phyloP scores from a whole-genome alignment of 2,329 filamentous ascomycete genomes.

The Calonectria hawksworthii region DNA sequence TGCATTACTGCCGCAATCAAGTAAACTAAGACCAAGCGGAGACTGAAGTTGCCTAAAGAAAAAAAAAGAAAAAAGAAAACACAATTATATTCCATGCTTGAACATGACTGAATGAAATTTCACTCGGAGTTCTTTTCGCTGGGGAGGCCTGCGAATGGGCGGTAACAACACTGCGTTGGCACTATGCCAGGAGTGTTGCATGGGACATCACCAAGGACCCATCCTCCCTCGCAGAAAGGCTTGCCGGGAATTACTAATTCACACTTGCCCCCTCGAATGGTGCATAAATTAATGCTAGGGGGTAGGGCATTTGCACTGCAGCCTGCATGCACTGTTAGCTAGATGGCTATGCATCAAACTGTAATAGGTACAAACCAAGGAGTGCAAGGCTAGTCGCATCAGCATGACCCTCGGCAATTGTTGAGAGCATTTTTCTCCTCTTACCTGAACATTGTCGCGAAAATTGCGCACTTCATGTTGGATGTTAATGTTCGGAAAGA shows the following conservation, averaged over 20 bases:
- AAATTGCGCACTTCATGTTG: not conserved
- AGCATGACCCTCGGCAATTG: not conserved
- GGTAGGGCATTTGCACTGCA: not conserved
- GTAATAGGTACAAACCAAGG: not conserved
- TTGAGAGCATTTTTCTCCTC: not conserved
- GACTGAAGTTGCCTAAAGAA: too few relatives aligned
- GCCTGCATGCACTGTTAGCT: not conserved
- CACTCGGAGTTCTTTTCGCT: not conserved
- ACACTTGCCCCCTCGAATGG: not conserved
- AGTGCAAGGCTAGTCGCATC: not conserved
- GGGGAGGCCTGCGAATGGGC: not conserved
- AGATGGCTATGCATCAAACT: not conserved
- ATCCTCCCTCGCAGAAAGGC: not conserved
- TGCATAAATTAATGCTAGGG: not conserved
- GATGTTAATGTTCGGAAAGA: not conserved
- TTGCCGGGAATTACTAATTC: not conserved
- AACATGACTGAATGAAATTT: not conserved
- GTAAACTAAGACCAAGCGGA: not conserved
- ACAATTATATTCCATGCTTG: not conserved
- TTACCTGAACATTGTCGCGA: not conserved
- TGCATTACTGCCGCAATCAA: not conserved
- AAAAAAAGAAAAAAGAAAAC: too few relatives aligned
- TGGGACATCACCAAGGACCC: not conserved
- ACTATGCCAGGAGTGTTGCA: slow-evolving; percentile 1
- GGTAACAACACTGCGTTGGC: not conserved